phyloP scores from a whole-genome alignment of 768 basidiomycete genomes.

The Lyophyllum semitale region DNA sequence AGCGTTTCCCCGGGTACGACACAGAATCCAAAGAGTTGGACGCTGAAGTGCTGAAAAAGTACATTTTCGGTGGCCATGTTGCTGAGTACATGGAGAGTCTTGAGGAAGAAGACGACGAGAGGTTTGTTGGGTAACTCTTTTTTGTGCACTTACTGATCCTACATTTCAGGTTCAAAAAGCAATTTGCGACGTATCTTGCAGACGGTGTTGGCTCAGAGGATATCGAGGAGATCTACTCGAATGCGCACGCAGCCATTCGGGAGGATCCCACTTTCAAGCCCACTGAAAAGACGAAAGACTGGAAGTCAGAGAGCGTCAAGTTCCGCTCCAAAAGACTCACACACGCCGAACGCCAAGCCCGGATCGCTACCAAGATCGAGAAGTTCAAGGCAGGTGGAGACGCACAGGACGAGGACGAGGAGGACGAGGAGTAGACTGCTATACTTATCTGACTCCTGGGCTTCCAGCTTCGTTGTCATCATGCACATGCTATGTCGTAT shows the following conservation, averaged over 20 bases:
- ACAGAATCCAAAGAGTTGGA: conserved; percentile 91
- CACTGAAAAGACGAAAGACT: conserved; percentile 86
- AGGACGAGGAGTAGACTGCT: conserved; percentile 63
- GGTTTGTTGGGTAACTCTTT: conserved; percentile 42
- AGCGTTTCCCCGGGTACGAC: conserved; percentile 98
- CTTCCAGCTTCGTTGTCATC: not conserved
- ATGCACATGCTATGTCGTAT: conserved; percentile 10
- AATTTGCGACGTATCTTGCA: conserved; percentile 93
- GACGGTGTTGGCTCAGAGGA: conserved; percentile 96
- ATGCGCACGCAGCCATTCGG: conserved; percentile 93
- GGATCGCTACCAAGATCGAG: conserved; percentile 87
- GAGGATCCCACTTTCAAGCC: conserved; percentile 92
- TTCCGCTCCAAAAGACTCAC: conserved; percentile 70
- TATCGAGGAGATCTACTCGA: conserved; percentile 93
- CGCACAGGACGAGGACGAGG: conserved; percentile 56
- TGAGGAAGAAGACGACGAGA: conserved; percentile 99
- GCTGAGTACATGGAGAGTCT: conserved; percentile 99
- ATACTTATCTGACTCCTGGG: not conserved
- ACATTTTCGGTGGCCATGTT: conserved; percentile 96
- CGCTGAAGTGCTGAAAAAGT: conserved; percentile 93
- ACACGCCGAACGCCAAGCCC: conserved; percentile 72
- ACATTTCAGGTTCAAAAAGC: conserved; percentile 85
- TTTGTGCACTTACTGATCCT: not conserved
- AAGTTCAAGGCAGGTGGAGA: conserved; percentile 77
- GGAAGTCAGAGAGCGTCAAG: conserved; percentile 85